Evolutionary conservation across 768 basidiomycete species (phyloP).

Genomic region (Sporobolomyces roseus): DNA sequence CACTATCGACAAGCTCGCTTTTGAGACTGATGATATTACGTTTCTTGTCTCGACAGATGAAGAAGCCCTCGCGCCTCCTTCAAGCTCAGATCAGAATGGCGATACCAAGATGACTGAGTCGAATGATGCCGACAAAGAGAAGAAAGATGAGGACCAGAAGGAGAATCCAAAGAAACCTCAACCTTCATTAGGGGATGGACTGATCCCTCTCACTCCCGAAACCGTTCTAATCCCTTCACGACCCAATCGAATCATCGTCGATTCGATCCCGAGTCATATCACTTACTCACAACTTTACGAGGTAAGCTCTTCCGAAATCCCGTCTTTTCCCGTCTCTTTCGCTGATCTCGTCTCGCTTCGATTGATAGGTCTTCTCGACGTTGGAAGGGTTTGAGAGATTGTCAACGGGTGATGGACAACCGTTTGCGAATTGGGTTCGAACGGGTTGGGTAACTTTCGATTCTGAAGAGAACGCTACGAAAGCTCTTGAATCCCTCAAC

Average conservation of each 20-base stretch:
- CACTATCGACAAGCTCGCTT: too few relatives aligned
- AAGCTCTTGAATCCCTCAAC: conserved; percentile 1
- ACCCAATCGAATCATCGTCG: conserved; percentile 33
- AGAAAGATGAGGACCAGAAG: too few relatives aligned
- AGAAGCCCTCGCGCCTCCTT: not conserved
- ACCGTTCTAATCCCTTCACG: conserved; percentile 24
- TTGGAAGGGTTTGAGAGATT: conserved; percentile 30
- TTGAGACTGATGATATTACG: too few relatives aligned
- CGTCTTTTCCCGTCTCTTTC: too few relatives aligned
- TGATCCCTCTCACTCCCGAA: conserved; percentile 14
- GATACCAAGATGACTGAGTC: not conserved
- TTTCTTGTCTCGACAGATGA: conserved; percentile 19
- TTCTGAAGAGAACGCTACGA: not conserved
- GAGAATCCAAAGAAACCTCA: not conserved
- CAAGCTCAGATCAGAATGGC: not conserved
- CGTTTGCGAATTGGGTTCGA: not conserved
- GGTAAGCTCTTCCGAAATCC: conserved; percentile 23
- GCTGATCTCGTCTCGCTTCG: not conserved
- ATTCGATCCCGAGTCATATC: conserved; percentile 33
- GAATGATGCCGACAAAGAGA: too few relatives aligned
- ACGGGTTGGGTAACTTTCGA: conserved; percentile 21
- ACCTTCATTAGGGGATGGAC: not conserved
- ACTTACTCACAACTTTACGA: conserved; percentile 30
- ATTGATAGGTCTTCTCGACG: conserved; percentile 9
- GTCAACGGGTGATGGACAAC: conserved; percentile 2